These are phyloP conservation scores for Ogataea pilisensis DNA, from an alignment of 805 yeast species.

Conservation along the genomic window DNA sequence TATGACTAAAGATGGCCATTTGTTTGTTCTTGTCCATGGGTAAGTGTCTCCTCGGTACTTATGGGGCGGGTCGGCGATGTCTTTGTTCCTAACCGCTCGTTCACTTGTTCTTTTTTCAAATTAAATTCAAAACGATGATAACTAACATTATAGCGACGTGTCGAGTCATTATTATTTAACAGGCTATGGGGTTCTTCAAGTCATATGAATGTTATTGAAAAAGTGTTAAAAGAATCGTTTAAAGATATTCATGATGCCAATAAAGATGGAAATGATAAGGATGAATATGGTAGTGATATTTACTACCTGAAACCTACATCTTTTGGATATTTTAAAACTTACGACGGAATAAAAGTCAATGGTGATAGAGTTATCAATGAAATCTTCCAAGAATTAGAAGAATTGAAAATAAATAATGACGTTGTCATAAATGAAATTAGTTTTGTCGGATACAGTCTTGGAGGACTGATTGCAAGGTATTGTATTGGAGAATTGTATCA, in stretches of 20 bases:
- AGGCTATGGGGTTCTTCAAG: constrained; percentile 60
- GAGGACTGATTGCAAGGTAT: constrained; percentile 81
- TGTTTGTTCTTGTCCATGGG: constrained; percentile 76
- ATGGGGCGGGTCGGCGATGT: not conserved
- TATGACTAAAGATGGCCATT: constrained; percentile 37
- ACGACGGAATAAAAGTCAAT: constrained; percentile 76
- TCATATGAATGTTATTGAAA: constrained; percentile 49
- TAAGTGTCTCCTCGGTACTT: constrained; percentile 26
- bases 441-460: constrained; percentile 82
- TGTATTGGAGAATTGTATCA: constrained; percentile 53
- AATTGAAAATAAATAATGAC: constrained; percentile 29
- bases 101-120: not conserved
- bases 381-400: constrained; percentile 42
- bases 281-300: constrained; percentile 4
- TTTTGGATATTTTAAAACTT: constrained; percentile 70
- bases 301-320: constrained; percentile 50
- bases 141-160: too few relatives aligned
- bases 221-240: constrained; percentile 36
- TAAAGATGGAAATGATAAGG: not conserved
- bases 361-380: constrained; percentile 71
- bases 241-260: constrained; percentile 14
- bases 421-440: constrained; percentile 51
- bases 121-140: not conserved
- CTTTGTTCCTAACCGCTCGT: not conserved
- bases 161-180: too few relatives aligned